These are phyloP conservation scores for Alternaria dauci DNA, from an alignment of 2,329 filamentous ascomycete species.

Conservation along the genomic window DNA sequence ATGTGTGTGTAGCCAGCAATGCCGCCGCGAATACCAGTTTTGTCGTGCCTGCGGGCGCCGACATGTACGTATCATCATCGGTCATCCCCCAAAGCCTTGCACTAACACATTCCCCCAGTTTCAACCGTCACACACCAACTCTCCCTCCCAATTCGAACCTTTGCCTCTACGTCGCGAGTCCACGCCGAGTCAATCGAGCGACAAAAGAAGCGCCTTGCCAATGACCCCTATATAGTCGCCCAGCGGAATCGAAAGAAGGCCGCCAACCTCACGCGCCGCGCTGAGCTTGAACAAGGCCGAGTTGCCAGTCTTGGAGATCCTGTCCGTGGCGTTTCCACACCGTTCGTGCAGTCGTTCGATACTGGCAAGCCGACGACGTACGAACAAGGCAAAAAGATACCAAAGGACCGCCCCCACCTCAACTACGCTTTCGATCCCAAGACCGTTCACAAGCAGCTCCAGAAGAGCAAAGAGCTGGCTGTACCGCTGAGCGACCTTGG, in stretches of 20 bases:
- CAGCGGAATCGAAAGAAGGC: slow-evolving; percentile 85
- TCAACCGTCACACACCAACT: slow-evolving; percentile 47
- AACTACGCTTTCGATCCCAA: slow-evolving; percentile 78
- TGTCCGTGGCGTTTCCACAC: slow-evolving; percentile 78
- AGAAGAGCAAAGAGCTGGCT: slow-evolving; percentile 73
- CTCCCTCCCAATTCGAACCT: slow-evolving; percentile 63
- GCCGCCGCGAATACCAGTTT: slow-evolving; percentile 58
- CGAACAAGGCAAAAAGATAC: slow-evolving; percentile 29
- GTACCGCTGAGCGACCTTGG: slow-evolving; percentile 57
- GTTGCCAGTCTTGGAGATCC: slow-evolving; percentile 75
- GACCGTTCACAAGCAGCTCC: slow-evolving; percentile 72
- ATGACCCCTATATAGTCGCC: slow-evolving; percentile 82
- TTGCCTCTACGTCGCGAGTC: slow-evolving; percentile 70
- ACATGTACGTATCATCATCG: slow-evolving; percentile 37
- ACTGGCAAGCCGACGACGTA: slow-evolving; percentile 57
- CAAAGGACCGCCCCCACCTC: slow-evolving; percentile 59
- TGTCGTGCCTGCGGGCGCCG: slow-evolving; percentile 54
- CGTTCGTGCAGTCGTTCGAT: slow-evolving; percentile 85
- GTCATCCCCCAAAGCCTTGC: not conserved
- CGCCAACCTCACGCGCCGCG: slow-evolving; percentile 79
- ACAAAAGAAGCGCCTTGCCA: slow-evolving; percentile 68
- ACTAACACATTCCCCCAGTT: slow-evolving; percentile 15
- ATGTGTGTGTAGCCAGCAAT: slow-evolving; percentile 42
- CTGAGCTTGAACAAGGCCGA: slow-evolving; percentile 71
- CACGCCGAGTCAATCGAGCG: slow-evolving; percentile 61